Evolutionary conservation across 2,329 filamentous ascomycete genomes (phyloP).

Genomic region (Penicillium expansum): DNA sequence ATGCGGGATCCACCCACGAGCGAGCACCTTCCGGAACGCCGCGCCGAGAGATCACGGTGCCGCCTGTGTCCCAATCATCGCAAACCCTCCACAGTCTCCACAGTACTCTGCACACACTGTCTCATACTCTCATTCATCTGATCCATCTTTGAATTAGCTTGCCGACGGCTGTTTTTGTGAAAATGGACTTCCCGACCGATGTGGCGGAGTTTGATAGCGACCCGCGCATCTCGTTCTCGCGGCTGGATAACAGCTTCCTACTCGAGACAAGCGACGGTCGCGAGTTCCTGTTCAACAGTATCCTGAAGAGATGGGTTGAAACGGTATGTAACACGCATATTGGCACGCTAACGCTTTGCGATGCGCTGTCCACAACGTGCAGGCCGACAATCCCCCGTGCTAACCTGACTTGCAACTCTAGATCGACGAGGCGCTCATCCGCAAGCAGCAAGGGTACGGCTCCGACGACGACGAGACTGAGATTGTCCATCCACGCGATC

Average conservation of each 20-base stretch:
- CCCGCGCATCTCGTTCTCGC: conserved; percentile 83
- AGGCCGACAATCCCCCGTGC: neutral
- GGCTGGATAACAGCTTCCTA: conserved; percentile 74
- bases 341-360: neutral
- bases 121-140: neutral
- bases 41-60: neutral
- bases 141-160: neutral
- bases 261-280: conserved; percentile 79
- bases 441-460: conserved; percentile 62
- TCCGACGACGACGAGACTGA: conserved; percentile 58
- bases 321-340: conserved; percentile 45
- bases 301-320: conserved; percentile 71
- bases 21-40: neutral
- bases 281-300: conserved; percentile 78
- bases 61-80: neutral
- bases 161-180: neutral
- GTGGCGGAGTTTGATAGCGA: conserved; percentile 70
- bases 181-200: conserved; percentile 51
- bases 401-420: conserved; percentile 31
- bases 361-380: neutral
- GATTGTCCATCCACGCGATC: conserved; percentile 43
- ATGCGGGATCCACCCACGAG: neutral
- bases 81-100: neutral
- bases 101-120: no score
- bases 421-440: conserved; percentile 60